These are phyloP conservation scores for Trichoderma brevicompactum DNA, from an alignment of 2,329 filamentous ascomycete species.

Conservation along the genomic window DNA sequence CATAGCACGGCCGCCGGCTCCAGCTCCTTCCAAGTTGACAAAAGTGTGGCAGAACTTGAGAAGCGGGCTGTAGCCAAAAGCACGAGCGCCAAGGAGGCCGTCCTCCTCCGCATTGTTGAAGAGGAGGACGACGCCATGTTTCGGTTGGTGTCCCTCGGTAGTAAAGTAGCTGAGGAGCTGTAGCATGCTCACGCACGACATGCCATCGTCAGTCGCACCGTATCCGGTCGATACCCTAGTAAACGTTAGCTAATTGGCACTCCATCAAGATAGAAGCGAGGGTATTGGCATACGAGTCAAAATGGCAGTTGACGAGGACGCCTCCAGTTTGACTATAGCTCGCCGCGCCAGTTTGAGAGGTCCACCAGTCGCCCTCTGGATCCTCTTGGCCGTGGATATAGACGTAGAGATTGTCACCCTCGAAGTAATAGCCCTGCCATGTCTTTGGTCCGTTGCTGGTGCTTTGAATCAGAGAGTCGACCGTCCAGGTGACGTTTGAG, in stretches of 20 bases:
- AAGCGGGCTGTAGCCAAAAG: conserved; percentile 82
- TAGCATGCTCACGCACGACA: conserved; percentile 83
- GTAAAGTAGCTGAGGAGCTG: conserved; percentile 90
- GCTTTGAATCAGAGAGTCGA: conserved; percentile 33
- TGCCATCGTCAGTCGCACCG: conserved; percentile 91
- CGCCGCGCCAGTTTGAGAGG: conserved; percentile 46
- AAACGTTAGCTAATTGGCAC: conserved; percentile 30
- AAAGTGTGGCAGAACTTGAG: conserved; percentile 83
- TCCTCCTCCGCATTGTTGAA: conserved; percentile 98
- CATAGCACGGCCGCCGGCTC: conserved; percentile 84
- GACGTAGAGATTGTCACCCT: conserved; percentile 88
- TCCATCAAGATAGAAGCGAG: neutral
- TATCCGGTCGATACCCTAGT: conserved; percentile 83
- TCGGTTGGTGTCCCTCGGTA: conserved; percentile 69
- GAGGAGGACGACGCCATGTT: conserved; percentile 78
- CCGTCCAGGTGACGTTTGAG: conserved; percentile 74
- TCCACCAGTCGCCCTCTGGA: conserved; percentile 75
- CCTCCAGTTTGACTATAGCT: conserved; percentile 67
- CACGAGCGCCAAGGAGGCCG: conserved; percentile 82
- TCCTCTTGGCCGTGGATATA: conserved; percentile 86
- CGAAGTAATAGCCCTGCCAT: conserved; percentile 73
- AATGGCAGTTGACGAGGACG: conserved; percentile 92
- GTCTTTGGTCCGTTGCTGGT: conserved; percentile 32
- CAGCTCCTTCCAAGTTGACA: conserved; percentile 92
- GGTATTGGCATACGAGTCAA: conserved; percentile 64